These are phyloP conservation scores for Globisporangium megalacanthum DNA, from an alignment of 352 stramenopile genomes.

Conservation along the genomic window DNA sequence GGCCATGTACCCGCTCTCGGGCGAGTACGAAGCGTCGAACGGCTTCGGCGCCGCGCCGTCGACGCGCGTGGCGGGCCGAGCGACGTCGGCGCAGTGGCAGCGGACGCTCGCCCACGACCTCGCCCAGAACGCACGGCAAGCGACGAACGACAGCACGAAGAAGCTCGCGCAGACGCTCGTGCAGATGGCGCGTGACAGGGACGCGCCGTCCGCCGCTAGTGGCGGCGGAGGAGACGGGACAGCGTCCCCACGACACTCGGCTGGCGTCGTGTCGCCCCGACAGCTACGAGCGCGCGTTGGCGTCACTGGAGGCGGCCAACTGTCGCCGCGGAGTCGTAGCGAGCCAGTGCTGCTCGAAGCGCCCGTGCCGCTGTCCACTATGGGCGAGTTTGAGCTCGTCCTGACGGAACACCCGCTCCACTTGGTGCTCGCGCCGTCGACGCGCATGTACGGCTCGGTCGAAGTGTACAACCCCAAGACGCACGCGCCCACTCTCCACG, in stretches of 20 bases:
- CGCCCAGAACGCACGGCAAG: conserved; percentile 25
- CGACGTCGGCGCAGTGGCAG: conserved; percentile 64
- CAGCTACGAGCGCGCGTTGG: background rate
- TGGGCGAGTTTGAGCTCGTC: conserved; percentile 56
- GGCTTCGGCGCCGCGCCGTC: conserved; percentile 8
- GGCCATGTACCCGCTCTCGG: conserved; percentile 66
- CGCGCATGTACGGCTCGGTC: conserved; percentile 65
- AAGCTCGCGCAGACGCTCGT: conserved; percentile 25
- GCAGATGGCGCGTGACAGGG: too few relatives aligned
- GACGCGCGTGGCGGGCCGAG: conserved; percentile 39
- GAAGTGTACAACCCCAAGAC: conserved; percentile 66
- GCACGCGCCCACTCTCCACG: conserved; percentile 32
- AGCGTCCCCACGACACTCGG: too few relatives aligned
- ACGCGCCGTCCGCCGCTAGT: too few relatives aligned
- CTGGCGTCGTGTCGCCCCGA: conserved; percentile 10
- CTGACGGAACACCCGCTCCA: conserved; percentile 48
- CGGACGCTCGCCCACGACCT: conserved; percentile 53
- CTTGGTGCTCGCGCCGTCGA: conserved; percentile 54
- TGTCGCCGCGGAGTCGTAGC: background rate
- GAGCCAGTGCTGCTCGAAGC: background rate
- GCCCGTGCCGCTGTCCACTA: conserved; percentile 23
- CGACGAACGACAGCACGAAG: conserved; percentile 14
- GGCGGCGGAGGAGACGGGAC: too few relatives aligned
- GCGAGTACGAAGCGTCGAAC: conserved; percentile 39
- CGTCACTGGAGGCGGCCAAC: background rate